Percentiles rank a stretch among this genome's conserved stretches.
Evolutionary conservation across 139 green algal species (phyloP).

Genomic region (Marvania coccoides): DNA sequence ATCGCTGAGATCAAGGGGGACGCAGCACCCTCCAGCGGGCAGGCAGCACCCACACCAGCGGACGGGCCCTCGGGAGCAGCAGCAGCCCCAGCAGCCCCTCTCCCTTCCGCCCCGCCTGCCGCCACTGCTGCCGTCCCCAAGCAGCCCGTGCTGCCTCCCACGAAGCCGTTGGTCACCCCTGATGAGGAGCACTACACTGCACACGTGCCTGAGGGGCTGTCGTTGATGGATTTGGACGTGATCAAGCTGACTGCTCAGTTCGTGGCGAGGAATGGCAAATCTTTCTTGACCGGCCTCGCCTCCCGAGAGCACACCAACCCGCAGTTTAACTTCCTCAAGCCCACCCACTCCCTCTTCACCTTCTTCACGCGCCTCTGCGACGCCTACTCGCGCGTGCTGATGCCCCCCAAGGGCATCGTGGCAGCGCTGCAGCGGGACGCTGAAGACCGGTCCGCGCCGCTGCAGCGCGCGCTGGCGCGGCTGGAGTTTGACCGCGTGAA

Average conservation of each 20-base stretch:
- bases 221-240: constrained; percentile 78
- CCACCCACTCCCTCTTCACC: constrained; percentile 85
- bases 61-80: background rate
- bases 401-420: constrained; percentile 72
- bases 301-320: constrained; percentile 60
- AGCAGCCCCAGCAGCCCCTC: constrained; percentile 16
- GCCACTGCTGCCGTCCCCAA: constrained; percentile 2
- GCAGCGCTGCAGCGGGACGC: constrained; percentile 57
- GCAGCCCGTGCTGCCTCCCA: constrained; percentile 23
- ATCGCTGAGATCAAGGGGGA: constrained; percentile 32
- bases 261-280: constrained; percentile 88
- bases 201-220: constrained; percentile 81
- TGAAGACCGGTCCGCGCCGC: constrained; percentile 46
- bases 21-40: background rate
- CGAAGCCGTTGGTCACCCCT: constrained; percentile 67
- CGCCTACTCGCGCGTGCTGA: constrained; percentile 88
- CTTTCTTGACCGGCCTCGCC: constrained; percentile 72
- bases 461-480: constrained; percentile 76
- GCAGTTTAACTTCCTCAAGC: constrained; percentile 84
- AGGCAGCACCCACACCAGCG: background rate
- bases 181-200: constrained; percentile 87
- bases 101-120: constrained; percentile 17
- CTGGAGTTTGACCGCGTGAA: constrained; percentile 84
- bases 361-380: constrained; percentile 92
- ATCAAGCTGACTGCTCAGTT: constrained; percentile 96